These are phyloP conservation scores for Astrothelium subdiscretum DNA, from an alignment of 495 filamentous ascomycete species.

Conservation along the genomic window DNA sequence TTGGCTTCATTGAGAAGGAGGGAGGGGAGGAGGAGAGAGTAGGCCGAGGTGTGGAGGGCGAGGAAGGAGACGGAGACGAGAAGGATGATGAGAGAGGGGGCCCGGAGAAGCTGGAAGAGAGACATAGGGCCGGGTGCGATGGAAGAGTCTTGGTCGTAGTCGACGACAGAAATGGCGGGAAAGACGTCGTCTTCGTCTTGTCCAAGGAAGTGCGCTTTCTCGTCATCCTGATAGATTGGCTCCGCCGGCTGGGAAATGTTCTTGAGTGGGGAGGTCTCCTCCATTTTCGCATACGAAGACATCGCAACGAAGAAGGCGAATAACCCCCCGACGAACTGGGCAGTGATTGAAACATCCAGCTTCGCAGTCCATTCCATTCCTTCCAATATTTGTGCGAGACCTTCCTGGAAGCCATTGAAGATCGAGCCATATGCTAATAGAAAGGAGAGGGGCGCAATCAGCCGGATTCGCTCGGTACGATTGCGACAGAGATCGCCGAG, in stretches of 20 bases:
- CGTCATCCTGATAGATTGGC: background rate
- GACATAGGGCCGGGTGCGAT: background rate
- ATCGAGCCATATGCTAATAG: background rate
- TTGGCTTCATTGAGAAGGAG: background rate
- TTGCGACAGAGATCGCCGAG: background rate
- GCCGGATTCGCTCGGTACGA: background rate
- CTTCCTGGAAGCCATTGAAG: background rate
- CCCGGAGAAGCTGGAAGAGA: background rate
- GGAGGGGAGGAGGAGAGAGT: background rate
- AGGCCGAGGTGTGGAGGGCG: background rate
- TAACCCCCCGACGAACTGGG: background rate
- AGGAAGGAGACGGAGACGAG: conserved; percentile 2
- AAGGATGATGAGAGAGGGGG: background rate
- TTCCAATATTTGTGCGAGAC: background rate
- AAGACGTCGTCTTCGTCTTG: background rate
- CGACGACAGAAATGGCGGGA: background rate
- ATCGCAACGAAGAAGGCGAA: background rate
- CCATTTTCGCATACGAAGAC: background rate
- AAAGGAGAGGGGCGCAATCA: background rate
- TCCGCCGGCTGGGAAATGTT: background rate
- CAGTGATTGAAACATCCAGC: background rate
- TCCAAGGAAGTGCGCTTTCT: background rate
- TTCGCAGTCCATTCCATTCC: background rate
- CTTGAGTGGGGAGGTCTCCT: background rate
- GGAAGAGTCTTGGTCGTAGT: background rate